Base-by-base conservation (phyloP, 768 basidiomycete genomes). In the Phylloporus arenicola region DNA sequence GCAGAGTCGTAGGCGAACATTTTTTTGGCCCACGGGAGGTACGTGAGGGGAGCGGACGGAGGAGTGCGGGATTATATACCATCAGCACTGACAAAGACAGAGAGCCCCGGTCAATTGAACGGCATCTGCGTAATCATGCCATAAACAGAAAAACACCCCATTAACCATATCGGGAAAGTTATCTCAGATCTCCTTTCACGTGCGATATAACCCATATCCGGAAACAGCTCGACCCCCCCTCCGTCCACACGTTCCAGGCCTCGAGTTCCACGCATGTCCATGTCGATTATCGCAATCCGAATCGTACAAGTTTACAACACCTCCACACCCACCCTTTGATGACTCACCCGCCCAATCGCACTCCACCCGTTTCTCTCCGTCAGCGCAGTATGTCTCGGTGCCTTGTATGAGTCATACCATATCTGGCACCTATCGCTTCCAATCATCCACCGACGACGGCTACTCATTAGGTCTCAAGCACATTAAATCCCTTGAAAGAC, bases 121-220 rank as follows among this genome's bases (percentile, higher is more conserved):
- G 57, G 57, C 41, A 49, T 45, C 64, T 65, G 52, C 57, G 64
- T 60, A 64, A 65, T 67, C 63, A 63, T 54, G 40, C 53, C 59
- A 56, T 61, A 63, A 68, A 37, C 38, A 41, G 51, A 8, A 39
- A 8, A 58, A 33, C 3, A 30, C 49, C 27, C 51, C 51, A 59
- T 52, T 29, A 22, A 40, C 56, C 40, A 43, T 52, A 56, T 59
- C 46, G 45, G 55, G 57, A 14, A 12, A 33, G n/a, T 25, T 47
- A 68, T 69, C 67, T 67, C 47, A 68, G 65, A 67, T 67, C 58
- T 41, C 45, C 39, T 47, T 54, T 63, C 61, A 58, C 59, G 61
- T 64, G 64, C 62, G 42, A 46, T 44, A 38, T 47, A 43, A 10
- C 13, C 57, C 53, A 39, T 38, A 52, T 56, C 43, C 40, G 56